These are phyloP conservation scores for Syzygium syzygioides DNA, from an alignment of 441 rosid species.

Conservation along the genomic window DNA sequence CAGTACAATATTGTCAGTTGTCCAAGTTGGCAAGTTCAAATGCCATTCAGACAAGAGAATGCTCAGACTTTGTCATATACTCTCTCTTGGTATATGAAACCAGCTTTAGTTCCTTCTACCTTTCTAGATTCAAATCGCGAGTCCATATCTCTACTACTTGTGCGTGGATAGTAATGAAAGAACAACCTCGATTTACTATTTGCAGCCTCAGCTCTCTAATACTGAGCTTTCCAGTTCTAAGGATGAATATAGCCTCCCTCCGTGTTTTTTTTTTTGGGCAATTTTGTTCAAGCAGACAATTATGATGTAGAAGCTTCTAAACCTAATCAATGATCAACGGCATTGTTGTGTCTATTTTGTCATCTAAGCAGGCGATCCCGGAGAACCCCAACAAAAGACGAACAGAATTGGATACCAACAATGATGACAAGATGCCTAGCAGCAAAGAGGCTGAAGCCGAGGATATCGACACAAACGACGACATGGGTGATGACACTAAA, in stretches of 20 bases:
- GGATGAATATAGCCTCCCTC: background rate
- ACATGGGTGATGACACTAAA: slow-evolving; percentile 8
- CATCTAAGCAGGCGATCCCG: slow-evolving; percentile 12
- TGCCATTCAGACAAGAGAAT: background rate
- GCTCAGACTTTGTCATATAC: background rate
- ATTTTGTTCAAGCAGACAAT: background rate
- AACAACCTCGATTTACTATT: background rate
- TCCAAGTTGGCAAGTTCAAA: background rate
- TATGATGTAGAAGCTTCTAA: background rate
- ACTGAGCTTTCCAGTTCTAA: background rate
- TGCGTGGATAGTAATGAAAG: background rate
- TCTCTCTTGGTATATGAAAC: background rate
- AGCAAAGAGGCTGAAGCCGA: slow-evolving; percentile 6
- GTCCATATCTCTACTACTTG: background rate
- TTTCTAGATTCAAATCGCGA: background rate
- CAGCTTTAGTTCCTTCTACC: background rate
- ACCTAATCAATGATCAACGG: background rate
- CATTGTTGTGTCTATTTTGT: background rate
- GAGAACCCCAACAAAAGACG: slow-evolving; percentile 31
- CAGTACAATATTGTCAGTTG: background rate
- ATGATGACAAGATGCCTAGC: slow-evolving; percentile 11
- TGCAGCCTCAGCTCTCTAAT: background rate
- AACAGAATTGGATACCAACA: slow-evolving; percentile 14
- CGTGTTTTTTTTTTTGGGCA: background rate
- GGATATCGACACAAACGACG: background rate